Base-by-base conservation (phyloP, 2,329 filamentous ascomycete genomes). In the Exutisphaerella laricina region DNA sequence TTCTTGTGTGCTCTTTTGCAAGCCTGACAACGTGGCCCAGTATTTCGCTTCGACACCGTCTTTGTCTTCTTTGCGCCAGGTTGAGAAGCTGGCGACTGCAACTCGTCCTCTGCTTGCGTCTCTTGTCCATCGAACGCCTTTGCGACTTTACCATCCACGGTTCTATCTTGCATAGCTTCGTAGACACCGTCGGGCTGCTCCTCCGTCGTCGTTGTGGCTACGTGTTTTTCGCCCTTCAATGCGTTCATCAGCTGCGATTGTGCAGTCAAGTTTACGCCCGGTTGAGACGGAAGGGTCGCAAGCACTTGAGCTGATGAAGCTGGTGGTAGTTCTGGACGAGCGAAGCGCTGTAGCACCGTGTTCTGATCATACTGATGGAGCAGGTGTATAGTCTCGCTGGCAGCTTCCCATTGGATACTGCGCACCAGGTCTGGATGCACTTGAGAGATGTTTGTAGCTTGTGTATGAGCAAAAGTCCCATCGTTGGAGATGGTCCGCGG, bases 391-490 rank as follows among this genome's bases (percentile, higher is more conserved):
- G 21, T 16, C 6, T 35, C 10, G 7, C 4, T 21, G 31, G 17
- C 21, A n/a, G 17, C 40, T 30, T 43, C 23, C 5, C 13, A 14
- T 23, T 43, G 16, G 36, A 39, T 45, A 13, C 34, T 33, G 20
- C 42, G 42, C 13, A 39, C 12, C 4, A 39, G 36, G n/a, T 40
- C 28, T 13, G 31, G 40, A 21, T 40, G 44, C 28, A 47, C 21
- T 10, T 40, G 34, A 8, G 16, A 25, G 39, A 39, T 32, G 29
- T 35, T 31, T 1, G 18, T 35, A 12, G 18, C 31, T 21, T 17
- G 18, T n/a, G 18, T 21, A 17, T 18, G 7, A 13, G 20, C n/a
- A 5, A 5, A 12, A 9, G 18, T 33, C 13, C 17, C 20, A n/a
- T 14, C 23, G 14, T 18, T 14, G 9, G 4, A 12, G 4, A 28